Evolutionary conservation across 345 rosid genomes (phyloP).

Genomic region (Turritis glabra): DNA sequence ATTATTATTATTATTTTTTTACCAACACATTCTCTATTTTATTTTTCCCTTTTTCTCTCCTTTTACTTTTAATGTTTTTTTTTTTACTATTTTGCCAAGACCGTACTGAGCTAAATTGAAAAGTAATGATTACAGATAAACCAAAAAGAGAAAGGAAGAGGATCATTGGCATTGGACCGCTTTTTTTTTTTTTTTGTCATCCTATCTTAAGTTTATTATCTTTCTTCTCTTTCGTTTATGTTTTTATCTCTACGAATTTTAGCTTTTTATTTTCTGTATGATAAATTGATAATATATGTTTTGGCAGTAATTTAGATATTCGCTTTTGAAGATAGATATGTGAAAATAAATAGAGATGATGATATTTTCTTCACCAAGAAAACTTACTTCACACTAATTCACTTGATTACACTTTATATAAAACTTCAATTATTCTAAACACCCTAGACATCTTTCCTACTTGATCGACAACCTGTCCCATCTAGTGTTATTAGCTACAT

Average conservation of each 20-base stretch:
- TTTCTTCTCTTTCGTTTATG: slow-evolving; percentile 6
- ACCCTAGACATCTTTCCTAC: no score
- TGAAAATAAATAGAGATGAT: no score
- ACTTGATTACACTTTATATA: no score
- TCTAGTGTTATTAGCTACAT: no score
- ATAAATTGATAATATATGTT: background rate
- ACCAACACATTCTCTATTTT: no score
- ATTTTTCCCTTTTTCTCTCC: background rate
- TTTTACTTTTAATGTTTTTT: background rate
- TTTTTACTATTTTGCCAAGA: background rate
- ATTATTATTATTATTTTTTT: no score
- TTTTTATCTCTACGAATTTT: background rate
- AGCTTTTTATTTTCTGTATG: background rate
- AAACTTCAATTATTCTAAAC: no score
- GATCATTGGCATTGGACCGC: slow-evolving; percentile 28
- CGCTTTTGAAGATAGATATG: slow-evolving; percentile 1
- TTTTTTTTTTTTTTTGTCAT: background rate
- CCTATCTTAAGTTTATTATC: background rate
- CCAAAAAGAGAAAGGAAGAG: background rate
- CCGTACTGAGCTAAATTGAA: background rate
- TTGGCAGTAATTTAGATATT: background rate
- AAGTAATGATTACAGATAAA: background rate
- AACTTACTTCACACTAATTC: no score
- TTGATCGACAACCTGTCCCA: no score
- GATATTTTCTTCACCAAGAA: no score